Conservation (phyloP, 257 asterid genomes). For the Solanum peruvianum region DNA sequence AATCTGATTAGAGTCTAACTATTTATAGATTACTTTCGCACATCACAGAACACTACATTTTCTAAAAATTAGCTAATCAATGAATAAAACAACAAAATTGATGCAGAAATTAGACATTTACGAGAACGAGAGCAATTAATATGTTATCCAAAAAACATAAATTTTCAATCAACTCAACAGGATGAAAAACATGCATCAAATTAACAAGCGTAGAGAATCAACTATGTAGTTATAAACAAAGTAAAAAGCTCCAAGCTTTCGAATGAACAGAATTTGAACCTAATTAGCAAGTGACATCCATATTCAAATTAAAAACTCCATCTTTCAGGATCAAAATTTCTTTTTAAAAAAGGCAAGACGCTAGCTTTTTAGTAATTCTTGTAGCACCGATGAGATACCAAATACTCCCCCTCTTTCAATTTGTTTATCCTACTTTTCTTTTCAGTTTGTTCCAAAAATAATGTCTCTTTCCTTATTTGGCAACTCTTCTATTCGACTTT, state of each 20-base stretch:
- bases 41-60: not conserved
- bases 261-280: not conserved
- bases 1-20: not conserved
- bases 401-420: not conserved
- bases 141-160: not conserved
- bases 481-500: not conserved
- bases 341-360: not conserved
- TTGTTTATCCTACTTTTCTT: not conserved
- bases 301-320: not conserved
- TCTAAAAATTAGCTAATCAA: not conserved
- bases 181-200: not conserved
- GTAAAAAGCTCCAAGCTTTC: not conserved
- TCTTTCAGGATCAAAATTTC: not conserved
- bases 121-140: not conserved
- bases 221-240: not conserved
- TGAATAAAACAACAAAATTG: not conserved
- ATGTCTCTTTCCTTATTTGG: not conserved
- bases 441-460: not conserved
- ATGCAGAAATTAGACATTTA: not conserved
- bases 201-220: not conserved
- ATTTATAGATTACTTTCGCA: not conserved
- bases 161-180: not conserved
- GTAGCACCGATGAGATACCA: not conserved
- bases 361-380: not conserved
- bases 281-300: not conserved